Evolutionary conservation across 2,329 filamentous ascomycete genomes (phyloP).

Genomic region (Nemania sp.): DNA sequence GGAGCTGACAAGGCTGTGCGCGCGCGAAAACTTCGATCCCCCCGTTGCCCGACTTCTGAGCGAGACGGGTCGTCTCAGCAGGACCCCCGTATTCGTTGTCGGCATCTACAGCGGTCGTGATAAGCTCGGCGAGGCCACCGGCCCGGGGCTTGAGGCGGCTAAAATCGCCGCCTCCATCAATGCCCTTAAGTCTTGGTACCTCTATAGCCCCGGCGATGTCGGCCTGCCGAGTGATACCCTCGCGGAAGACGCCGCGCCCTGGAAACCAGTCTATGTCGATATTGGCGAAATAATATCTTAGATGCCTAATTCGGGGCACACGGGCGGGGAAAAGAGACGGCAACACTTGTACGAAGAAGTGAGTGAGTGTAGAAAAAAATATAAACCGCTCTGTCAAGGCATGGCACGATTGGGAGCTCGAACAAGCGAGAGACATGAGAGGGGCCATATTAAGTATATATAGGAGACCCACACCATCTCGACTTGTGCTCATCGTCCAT

Average conservation of each 20-base stretch:
- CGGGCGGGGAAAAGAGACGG: background rate
- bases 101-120: conserved; percentile 93
- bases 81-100: conserved; percentile 91
- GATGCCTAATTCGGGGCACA: background rate
- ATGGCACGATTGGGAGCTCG: conserved; percentile 28
- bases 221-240: conserved; percentile 78
- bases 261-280: conserved; percentile 77
- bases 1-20: conserved; percentile 86
- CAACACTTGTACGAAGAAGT: conserved; percentile 28
- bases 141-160: conserved; percentile 80
- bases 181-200: conserved; percentile 92
- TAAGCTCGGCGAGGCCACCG: conserved; percentile 91
- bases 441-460: background rate
- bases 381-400: conserved; percentile 23
- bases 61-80: conserved; percentile 87
- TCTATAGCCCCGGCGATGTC: conserved; percentile 83
- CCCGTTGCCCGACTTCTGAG: conserved; percentile 89
- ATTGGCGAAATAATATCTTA: conserved; percentile 74
- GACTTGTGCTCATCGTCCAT: conserved; percentile 11
- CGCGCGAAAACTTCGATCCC: conserved; percentile 86
- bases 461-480: conserved; percentile 7
- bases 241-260: conserved; percentile 68
- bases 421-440: conserved; percentile 1
- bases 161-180: conserved; percentile 84
- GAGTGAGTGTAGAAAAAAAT: conserved; percentile 15